Conservation (phyloP, 164 flowering plant species). For the Chloranthus sessilifolius region DNA sequence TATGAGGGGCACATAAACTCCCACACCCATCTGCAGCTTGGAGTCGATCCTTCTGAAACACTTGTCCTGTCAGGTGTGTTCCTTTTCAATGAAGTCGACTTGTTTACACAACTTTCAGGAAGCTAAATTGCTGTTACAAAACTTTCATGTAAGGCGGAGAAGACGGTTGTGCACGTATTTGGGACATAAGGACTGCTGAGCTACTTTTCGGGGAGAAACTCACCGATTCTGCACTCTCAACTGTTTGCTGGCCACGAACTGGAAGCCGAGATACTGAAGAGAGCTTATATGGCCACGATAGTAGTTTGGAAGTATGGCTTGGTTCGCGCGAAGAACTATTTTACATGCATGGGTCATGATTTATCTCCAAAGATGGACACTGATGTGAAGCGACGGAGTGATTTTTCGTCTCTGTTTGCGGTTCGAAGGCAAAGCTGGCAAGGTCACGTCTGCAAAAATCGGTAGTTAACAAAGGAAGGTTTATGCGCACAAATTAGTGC, state of each 20-base stretch:
- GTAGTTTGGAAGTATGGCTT: constrained; percentile 59
- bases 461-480: no score
- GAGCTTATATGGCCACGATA: constrained; percentile 4
- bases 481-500: no score
- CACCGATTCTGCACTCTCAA: constrained; percentile 39
- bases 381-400: no score
- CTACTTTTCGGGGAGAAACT: constrained; percentile 50
- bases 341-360: constrained; percentile 34
- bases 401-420: no score
- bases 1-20: constrained; percentile 85
- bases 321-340: constrained; percentile 59
- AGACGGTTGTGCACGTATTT: constrained; percentile 58
- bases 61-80: constrained; percentile 69
- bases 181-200: constrained; percentile 84
- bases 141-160: constrained; percentile 62
- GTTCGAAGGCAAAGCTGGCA: no score
- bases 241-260: constrained; percentile 45
- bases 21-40: constrained; percentile 68
- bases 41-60: constrained; percentile 75
- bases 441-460: no score
- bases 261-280: constrained; percentile 14
- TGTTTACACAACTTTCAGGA: neutral
- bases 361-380: neutral
- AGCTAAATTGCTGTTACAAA: constrained; percentile 9
- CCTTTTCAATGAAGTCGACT: constrained; percentile 1